Evolutionary conservation across 805 yeast genomes (phyloP).

Genomic region (Cephaloascus fragrans): DNA sequence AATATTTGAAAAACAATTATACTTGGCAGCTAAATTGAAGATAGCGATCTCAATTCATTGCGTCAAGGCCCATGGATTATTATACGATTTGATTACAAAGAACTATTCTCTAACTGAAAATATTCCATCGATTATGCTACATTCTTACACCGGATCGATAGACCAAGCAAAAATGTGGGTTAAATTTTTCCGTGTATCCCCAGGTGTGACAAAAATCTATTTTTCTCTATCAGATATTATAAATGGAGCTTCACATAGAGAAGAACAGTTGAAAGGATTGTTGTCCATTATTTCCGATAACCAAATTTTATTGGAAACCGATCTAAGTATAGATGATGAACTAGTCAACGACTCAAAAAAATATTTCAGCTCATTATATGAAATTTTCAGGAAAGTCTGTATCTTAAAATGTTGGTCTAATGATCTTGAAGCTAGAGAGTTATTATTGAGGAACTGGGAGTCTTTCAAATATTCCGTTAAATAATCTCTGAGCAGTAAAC

Average conservation of each 20-base stretch:
- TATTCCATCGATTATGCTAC: conserved; percentile 48
- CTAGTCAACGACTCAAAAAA: neutral
- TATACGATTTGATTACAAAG: conserved; percentile 32
- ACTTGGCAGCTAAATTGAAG: conserved; percentile 37
- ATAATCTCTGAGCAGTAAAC: too few relatives aligned
- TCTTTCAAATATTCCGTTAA: too few relatives aligned
- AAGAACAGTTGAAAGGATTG: conserved; percentile 11
- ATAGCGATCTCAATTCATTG: conserved; percentile 72
- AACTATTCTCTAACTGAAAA: conserved; percentile 5
- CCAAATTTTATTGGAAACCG: conserved; percentile 26
- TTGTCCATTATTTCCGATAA: conserved; percentile 7
- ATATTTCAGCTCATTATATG: neutral
- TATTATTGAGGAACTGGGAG: neutral
- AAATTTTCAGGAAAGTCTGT: neutral
- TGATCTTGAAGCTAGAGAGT: neutral
- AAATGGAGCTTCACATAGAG: conserved; percentile 25
- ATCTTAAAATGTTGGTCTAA: neutral
- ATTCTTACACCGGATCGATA: conserved; percentile 77
- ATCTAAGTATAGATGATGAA: conserved; percentile 18
- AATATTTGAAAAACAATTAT: conserved; percentile 41
- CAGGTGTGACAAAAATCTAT: conserved; percentile 16
- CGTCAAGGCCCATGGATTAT: conserved; percentile 65
- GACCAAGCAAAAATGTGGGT: conserved; percentile 54
- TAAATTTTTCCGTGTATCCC: conserved; percentile 15
- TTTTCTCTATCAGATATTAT: conserved; percentile 49